phyloP scores from a whole-genome alignment of 2,329 filamentous ascomycete genomes.

The Apiospora marii region DNA sequence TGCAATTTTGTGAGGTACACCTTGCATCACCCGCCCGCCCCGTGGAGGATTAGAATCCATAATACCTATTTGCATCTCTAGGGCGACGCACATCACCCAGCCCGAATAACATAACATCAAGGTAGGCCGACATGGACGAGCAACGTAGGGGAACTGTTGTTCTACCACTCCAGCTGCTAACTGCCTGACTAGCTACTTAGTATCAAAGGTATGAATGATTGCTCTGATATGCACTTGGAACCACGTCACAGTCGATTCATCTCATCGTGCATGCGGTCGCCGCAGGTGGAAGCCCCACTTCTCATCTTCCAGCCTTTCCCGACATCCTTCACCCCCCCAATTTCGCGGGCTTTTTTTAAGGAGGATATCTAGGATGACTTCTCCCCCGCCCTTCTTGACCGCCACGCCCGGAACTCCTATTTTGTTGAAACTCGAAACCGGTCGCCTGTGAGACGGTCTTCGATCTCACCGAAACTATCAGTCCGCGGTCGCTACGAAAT shows the following conservation, averaged over 20 bases:
- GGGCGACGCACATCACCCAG: background rate
- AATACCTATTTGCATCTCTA: background rate
- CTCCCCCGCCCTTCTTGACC: constrained; percentile 16
- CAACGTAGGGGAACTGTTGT: background rate
- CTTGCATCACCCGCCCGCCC: no score
- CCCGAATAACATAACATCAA: background rate
- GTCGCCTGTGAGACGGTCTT: background rate
- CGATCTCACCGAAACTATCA: constrained; percentile 13
- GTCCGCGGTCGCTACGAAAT: background rate
- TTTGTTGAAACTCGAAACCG: background rate
- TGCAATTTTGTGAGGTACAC: background rate
- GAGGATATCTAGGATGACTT: background rate
- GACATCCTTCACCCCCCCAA: background rate
- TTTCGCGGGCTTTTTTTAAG: background rate
- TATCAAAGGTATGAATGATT: background rate
- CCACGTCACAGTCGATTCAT: constrained; percentile 4
- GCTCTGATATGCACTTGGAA: background rate
- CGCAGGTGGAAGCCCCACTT: constrained; percentile 9
- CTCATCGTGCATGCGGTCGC: constrained; percentile 1
- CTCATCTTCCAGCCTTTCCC: constrained; percentile 15
- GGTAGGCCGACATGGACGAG: background rate
- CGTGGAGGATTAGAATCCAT: background rate
- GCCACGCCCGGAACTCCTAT: constrained; percentile 2
- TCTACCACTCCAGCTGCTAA: background rate
- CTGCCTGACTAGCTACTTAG: background rate